Base-by-base conservation (phyloP, 2,329 filamentous ascomycete species). In the Ascosphaera pollenicola region DNA sequence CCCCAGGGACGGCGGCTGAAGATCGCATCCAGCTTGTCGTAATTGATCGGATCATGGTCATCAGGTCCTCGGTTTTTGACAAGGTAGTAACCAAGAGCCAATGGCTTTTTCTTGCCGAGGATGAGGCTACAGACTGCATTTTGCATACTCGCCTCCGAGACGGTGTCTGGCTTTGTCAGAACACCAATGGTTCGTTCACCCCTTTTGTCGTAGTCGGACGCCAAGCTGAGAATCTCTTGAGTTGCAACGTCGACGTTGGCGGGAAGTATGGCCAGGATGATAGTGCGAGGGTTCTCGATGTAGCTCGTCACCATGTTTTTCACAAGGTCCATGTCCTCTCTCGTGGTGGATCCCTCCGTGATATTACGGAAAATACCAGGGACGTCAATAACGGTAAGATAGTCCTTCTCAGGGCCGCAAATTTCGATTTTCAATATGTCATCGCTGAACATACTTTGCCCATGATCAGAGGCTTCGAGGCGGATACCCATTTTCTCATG, bases 81-180 rank as follows among this genome's bases (percentile, higher is more conserved):
- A 15, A 35, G 17, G 32, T 35, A 35, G 13, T 35, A 35, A 35
- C 32, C 32, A 15, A 35, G 32, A 5, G 32, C 32, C 32, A 35
- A 18, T 35, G 32, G 32, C n/a, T 35, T 35, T 18, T 35, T 35
- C 32, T 35, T 35, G 4, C 32, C 32, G 13, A 15, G 32, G 13
- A 35, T 13, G 8, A 35, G 32, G 32, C 13, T 35, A 18, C 32
- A 35, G 8, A 35, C 32, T 8, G 32, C 5, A 15, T 5, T 16
- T 8, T 16, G n/a, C n/a, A 35, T 15, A 13, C 32, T 18, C 5
- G n/a, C 32, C 17, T 35, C 32, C 4, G 32, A 5, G 6, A 65
- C 62, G 0, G 75, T 53, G 41, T 78, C 73, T 0, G 70, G 66
- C 45, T 76, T 77, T 0, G 72, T 77, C 0, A 76, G 55, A 2